These are phyloP conservation scores for Termitomyces sp. DNA, from an alignment of 768 basidiomycete species.

Conservation along the genomic window DNA sequence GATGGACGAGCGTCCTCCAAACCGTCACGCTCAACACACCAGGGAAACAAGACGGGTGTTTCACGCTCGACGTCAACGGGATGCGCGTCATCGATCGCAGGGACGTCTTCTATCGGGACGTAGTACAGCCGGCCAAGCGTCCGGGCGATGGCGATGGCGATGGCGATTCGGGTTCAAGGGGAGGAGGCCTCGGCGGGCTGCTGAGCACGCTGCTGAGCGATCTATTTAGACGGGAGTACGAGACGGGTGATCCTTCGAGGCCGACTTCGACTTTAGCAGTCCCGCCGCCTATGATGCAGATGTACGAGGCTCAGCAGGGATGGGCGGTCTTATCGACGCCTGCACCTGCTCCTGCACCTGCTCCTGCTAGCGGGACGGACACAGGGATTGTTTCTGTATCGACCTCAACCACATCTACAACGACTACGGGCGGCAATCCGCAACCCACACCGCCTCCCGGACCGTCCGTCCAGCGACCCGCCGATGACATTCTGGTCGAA, in stretches of 20 bases:
- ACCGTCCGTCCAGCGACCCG: not conserved
- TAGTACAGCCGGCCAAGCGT: constrained; percentile 13
- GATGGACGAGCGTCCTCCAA: constrained; percentile 71
- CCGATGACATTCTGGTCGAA: constrained; percentile 5
- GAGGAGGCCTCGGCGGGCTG: constrained; percentile 2
- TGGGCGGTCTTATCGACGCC: not conserved
- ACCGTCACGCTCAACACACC: constrained; percentile 71
- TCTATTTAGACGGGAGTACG: not conserved
- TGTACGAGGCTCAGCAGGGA: constrained; percentile 6
- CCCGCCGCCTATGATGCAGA: not conserved
- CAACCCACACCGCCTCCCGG: not conserved
- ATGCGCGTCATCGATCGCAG: constrained; percentile 39
- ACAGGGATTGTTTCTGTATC: not conserved
- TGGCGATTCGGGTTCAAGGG: too few species aligned
- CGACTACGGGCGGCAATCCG: not conserved
- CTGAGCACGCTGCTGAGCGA: constrained; percentile 7
- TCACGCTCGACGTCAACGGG: constrained; percentile 62
- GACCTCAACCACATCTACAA: not conserved
- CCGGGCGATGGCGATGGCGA: not conserved
- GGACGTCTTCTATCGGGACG: constrained; percentile 61
- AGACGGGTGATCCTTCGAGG: not conserved
- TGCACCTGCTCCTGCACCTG: not conserved
- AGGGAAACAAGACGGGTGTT: constrained; percentile 60
- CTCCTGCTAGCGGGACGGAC: too few species aligned
- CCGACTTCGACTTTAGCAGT: not conserved